Evolutionary conservation across 2,329 filamentous ascomycete species (phyloP).

Genomic region (Pestalotiopsis sp.): DNA sequence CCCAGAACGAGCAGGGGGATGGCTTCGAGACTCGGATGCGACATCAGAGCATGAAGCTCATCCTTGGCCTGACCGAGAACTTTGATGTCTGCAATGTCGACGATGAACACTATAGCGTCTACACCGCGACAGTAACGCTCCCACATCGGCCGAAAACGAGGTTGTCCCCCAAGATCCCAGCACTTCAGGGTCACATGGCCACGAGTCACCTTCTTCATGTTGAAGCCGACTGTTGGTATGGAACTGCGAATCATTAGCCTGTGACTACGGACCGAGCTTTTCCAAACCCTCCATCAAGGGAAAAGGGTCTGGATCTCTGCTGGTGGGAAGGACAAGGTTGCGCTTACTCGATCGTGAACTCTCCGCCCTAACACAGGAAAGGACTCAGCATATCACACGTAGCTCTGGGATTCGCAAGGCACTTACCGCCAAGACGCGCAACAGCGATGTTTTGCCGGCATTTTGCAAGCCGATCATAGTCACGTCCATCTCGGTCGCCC

Average conservation of each 20-base stretch:
- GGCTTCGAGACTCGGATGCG: slow-evolving; percentile 79
- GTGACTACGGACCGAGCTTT: background rate
- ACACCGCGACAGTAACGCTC: slow-evolving; percentile 97
- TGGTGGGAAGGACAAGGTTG: slow-evolving; percentile 11
- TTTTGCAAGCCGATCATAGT: slow-evolving; percentile 99
- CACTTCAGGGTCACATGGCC: slow-evolving; percentile 98
- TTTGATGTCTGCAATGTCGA: slow-evolving; percentile 87
- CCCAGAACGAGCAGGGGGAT: slow-evolving; percentile 93
- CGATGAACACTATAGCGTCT: slow-evolving; percentile 97
- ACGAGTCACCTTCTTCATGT: slow-evolving; percentile 97
- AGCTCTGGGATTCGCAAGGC: slow-evolving; percentile 15
- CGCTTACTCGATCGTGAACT: slow-evolving; percentile 98
- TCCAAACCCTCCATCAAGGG: slow-evolving; percentile 19
- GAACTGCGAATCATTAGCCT: slow-evolving; percentile 63
- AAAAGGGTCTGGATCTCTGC: slow-evolving; percentile 12
- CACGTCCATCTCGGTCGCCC: slow-evolving; percentile 99
- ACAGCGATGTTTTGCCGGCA: slow-evolving; percentile 93
- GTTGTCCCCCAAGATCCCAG: slow-evolving; percentile 97
- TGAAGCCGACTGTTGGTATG: slow-evolving; percentile 97
- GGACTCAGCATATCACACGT: slow-evolving; percentile 34
- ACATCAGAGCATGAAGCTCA: slow-evolving; percentile 87
- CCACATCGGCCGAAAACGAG: slow-evolving; percentile 98
- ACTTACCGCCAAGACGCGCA: slow-evolving; percentile 92
- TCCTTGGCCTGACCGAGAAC: slow-evolving; percentile 85
- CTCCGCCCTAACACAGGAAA: slow-evolving; percentile 71